Evolutionary conservation across 441 rosid species (phyloP).

Genomic region (Brassica balearica): DNA sequence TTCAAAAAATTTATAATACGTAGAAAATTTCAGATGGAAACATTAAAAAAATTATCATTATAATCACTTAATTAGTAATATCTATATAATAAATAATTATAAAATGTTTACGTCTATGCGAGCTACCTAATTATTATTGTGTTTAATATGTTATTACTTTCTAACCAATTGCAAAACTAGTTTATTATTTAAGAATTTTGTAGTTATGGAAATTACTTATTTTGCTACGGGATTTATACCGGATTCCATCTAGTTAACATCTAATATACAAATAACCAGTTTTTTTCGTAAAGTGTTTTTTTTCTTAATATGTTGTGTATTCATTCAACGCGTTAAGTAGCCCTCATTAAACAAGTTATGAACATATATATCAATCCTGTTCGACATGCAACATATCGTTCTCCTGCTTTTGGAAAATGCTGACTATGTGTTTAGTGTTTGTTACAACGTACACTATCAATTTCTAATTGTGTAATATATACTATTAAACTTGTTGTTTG

Average conservation of each 20-base stretch:
- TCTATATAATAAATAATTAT: no score
- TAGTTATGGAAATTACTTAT: background rate
- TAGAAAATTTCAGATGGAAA: no score
- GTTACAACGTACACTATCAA: slow-evolving; percentile 19
- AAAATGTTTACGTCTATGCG: no score
- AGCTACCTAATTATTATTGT: no score
- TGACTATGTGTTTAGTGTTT: slow-evolving; percentile 21
- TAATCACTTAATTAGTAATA: no score
- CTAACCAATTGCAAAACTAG: background rate
- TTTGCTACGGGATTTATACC: background rate
- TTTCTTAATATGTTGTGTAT: background rate
- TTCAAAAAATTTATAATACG: no score
- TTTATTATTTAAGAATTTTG: background rate
- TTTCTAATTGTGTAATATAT: slow-evolving; percentile 5
- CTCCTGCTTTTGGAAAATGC: slow-evolving; percentile 26
- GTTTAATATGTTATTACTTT: background rate
- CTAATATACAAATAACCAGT: background rate
- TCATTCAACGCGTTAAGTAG: background rate
- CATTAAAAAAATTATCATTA: no score
- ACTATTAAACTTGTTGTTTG: slow-evolving; percentile 12
- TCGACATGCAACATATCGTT: slow-evolving; percentile 8
- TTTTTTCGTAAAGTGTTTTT: background rate
- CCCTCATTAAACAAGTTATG: slow-evolving; percentile 13
- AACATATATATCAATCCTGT: slow-evolving; percentile 5
- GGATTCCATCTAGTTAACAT: background rate